phyloP scores from a whole-genome alignment of 2,329 filamentous ascomycete species.

The Phaeosphaeriaceae sp. region DNA sequence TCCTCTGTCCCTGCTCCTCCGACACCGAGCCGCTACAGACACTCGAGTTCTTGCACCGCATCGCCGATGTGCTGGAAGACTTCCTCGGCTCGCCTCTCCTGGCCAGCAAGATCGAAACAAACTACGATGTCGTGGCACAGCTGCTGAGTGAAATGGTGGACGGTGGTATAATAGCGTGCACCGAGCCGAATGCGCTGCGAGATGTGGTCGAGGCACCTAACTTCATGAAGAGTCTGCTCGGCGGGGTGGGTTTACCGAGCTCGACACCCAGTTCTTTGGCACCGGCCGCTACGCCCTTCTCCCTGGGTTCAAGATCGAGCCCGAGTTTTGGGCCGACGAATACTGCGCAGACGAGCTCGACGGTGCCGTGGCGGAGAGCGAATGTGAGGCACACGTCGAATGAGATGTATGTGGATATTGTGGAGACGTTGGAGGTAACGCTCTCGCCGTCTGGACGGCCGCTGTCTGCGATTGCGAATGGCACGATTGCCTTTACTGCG shows the following conservation, averaged over 20 bases:
- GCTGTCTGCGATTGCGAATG: constrained; percentile 84
- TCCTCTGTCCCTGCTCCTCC: constrained; percentile 81
- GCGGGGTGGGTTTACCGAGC: constrained; percentile 81
- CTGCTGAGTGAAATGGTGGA: constrained; percentile 96
- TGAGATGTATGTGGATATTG: constrained; percentile 94
- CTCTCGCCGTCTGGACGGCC: constrained; percentile 89
- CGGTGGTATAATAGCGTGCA: constrained; percentile 85
- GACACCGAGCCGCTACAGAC: constrained; percentile 90
- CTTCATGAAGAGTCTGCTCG: constrained; percentile 85
- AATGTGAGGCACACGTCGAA: constrained; percentile 97
- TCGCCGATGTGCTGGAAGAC: constrained; percentile 91
- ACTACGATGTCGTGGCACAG: constrained; percentile 93
- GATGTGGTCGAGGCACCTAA: constrained; percentile 93
- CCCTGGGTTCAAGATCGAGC: constrained; percentile 32
- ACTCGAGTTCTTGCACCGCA: constrained; percentile 91
- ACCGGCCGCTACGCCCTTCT: constrained; percentile 37
- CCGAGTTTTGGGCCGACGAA: constrained; percentile 31
- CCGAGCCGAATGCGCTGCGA: constrained; percentile 89
- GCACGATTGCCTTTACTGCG: constrained; percentile 91
- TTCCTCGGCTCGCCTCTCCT: constrained; percentile 89
- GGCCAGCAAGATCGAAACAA: constrained; percentile 83
- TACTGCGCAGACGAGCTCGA: constrained; percentile 47
- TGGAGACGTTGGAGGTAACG: constrained; percentile 87
- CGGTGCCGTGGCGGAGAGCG: constrained; percentile 86
- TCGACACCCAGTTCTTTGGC: constrained; percentile 41